A percentile compares a stretch with the other conserved stretches of the same genome.
Conservation (phyloP, 305 asterid species). For the Coffea humblotiana region DNA sequence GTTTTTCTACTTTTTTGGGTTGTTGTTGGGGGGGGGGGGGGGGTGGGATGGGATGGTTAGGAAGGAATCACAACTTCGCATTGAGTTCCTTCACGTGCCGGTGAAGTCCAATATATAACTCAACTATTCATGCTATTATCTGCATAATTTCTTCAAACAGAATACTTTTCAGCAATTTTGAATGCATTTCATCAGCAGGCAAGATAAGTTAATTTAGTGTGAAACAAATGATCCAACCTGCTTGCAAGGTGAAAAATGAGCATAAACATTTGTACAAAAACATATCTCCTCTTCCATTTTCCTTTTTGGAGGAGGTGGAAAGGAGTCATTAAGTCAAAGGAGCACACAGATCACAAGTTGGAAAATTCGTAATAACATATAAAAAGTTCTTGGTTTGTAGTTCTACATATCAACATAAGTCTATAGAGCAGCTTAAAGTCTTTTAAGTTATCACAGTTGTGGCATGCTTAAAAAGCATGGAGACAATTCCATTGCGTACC, state of each 20-base stretch:
- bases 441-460: constrained; percentile 15
- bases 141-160: not conserved
- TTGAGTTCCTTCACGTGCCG: too few species aligned
- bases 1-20: too few species aligned
- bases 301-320: not conserved
- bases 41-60: too few species aligned
- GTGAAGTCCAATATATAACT: too few species aligned
- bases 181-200: not conserved
- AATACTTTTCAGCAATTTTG: too few species aligned
- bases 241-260: not conserved
- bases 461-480: constrained; percentile 32
- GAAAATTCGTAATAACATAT: not conserved
- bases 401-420: not conserved
- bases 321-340: not conserved
- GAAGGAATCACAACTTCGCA: too few species aligned
- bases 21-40: too few species aligned
- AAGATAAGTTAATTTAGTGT: not conserved
- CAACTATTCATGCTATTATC: too few species aligned
- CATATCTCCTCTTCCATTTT: not conserved
- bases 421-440: not conserved
- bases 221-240: not conserved
- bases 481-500: constrained; percentile 47
- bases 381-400: not conserved
- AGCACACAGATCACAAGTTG: not conserved
- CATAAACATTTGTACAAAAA: not conserved